phyloP scores from a whole-genome alignment of 2,329 filamentous ascomycete genomes.

The Penicillium psychrosexuale region DNA sequence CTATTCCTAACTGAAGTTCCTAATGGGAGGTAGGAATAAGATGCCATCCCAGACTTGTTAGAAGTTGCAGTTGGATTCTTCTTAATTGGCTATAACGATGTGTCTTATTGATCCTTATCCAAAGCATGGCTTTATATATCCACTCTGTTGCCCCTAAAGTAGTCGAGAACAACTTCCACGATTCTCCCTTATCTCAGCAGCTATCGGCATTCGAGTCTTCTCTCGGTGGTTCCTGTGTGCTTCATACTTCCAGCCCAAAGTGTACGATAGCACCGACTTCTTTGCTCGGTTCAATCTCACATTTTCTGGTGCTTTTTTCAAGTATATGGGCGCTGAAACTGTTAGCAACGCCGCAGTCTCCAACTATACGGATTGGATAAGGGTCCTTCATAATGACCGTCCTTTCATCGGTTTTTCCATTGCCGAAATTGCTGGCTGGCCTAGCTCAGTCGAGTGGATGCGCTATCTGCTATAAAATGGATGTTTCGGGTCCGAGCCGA shows the following conservation, averaged over 20 bases:
- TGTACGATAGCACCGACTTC: neutral
- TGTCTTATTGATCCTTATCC: neutral
- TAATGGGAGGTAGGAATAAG: neutral
- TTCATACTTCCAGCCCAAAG: neutral
- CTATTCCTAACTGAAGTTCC: neutral
- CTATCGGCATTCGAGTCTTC: neutral
- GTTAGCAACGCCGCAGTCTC: neutral
- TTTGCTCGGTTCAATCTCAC: neutral
- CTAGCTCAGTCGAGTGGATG: too few species aligned
- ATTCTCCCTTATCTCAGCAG: too few species aligned
- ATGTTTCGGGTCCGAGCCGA: neutral
- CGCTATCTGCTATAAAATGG: neutral
- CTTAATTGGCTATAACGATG: neutral
- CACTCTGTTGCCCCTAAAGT: neutral
- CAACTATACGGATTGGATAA: neutral
- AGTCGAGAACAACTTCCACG: neutral
- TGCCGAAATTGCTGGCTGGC: neutral
- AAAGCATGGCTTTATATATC: neutral
- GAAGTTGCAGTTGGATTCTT: neutral
- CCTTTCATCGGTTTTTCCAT: neutral
- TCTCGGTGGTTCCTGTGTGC: neutral
- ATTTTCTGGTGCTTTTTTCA: neutral
- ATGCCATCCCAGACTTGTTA: too few species aligned
- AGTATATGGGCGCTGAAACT: neutral
- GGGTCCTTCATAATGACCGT: neutral